A percentile compares a stretch with the other conserved stretches of the same genome.
These are phyloP conservation scores for Gnomoniopsis sp. DNA, from an alignment of 2,329 filamentous ascomycete genomes.

Conservation along the genomic window DNA sequence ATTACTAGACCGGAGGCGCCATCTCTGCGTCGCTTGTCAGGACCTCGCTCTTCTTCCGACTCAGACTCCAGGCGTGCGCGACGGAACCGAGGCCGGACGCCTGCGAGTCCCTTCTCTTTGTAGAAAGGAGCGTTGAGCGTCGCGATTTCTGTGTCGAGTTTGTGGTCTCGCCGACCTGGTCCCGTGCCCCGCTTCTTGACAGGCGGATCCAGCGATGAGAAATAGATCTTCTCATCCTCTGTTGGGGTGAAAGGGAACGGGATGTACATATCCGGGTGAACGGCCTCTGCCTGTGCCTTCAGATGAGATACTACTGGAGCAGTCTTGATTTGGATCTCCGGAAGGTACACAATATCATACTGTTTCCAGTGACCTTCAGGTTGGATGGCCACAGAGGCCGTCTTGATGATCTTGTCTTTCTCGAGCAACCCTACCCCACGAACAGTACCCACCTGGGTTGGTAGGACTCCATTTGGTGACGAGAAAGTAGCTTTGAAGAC, in stretches of 20 bases:
- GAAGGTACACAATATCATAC: conserved; percentile 35
- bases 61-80: conserved; percentile 10
- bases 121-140: conserved; percentile 51
- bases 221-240: conserved; percentile 31
- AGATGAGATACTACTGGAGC: conserved; percentile 37
- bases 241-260: conserved; percentile 35
- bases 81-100: conserved; percentile 14
- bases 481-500: conserved; percentile 41
- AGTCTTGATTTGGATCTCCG: conserved; percentile 37
- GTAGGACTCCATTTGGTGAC: conserved; percentile 32
- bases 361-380: conserved; percentile 15
- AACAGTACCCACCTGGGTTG: conserved; percentile 4
- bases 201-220: conserved; percentile 25
- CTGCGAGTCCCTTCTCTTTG: conserved; percentile 23
- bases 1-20: neutral
- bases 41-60: conserved; percentile 9
- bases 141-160: conserved; percentile 41
- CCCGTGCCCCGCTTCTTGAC: conserved; percentile 21
- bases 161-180: conserved; percentile 29
- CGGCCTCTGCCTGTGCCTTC: conserved; percentile 44
- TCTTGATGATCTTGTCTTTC: conserved; percentile 22
- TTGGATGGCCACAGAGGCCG: conserved; percentile 11
- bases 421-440: conserved; percentile 28
- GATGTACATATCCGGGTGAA: conserved; percentile 43
- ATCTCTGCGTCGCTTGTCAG: neutral